Evolutionary conservation across 1,284 basidiomycete genomes (phyloP).

Genomic region (Naganishia liquefaciens): DNA sequence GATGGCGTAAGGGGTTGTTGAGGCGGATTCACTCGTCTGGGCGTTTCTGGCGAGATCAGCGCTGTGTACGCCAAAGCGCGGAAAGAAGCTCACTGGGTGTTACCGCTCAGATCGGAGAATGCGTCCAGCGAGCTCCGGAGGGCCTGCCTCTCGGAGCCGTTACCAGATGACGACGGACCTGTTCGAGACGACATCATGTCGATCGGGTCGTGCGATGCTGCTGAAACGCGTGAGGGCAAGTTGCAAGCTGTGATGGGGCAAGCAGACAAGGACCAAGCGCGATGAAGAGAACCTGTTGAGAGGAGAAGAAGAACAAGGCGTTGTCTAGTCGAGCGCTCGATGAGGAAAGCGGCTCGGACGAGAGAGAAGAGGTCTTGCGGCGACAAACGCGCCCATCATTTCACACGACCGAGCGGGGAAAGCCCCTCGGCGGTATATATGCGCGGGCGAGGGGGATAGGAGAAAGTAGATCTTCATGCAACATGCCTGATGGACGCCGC

Average conservation of each 20-base stretch:
- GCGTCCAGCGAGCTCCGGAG: background rate
- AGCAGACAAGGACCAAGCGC: constrained; percentile 22
- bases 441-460: constrained; percentile 10
- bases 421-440: background rate
- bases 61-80: background rate
- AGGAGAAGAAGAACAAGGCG: constrained; percentile 5
- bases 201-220: background rate
- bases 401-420: background rate
- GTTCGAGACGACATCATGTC: background rate
- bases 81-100: background rate
- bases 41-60: background rate
- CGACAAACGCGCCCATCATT: background rate
- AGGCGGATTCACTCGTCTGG: too few species aligned
- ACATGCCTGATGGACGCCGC: constrained; percentile 4
- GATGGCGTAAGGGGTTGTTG: background rate
- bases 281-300: background rate
- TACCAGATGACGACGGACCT: background rate
- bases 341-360: constrained; percentile 4
- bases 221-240: background rate
- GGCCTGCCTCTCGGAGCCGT: background rate
- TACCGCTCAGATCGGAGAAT: background rate
- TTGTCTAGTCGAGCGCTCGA: constrained; percentile 10
- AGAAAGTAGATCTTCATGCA: constrained; percentile 21
- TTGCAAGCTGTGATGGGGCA: constrained; percentile 21
- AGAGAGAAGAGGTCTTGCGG: background rate